Evolutionary conservation across 164 flowering plant species (phyloP), one percentile per base, ranked within the genome.

Genomic region (Umbellularia californica): DNA sequence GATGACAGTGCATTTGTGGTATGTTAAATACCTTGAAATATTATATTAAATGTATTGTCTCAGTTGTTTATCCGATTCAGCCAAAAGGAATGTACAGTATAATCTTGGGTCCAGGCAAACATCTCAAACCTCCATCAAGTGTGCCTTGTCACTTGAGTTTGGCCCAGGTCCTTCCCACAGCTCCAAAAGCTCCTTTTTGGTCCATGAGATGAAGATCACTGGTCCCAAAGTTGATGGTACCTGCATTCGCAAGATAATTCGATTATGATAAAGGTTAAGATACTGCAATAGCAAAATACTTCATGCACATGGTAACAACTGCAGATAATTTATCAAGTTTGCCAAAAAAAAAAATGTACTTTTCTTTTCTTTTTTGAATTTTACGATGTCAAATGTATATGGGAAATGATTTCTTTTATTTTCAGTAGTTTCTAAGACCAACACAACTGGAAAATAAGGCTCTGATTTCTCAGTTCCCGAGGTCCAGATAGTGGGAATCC

Each of bases 141-240:
- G 92, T 50, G 74, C 79, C 76, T 90, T 94, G 50, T 90, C 90
- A 23, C 79, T 87, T 51, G 70, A 24, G 75, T 72, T 78, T 20
- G 80, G 82, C 70, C 58, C 35, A 10, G 81, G 74, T 80, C 97
- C 98, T 79, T 95, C 97, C 99, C 98, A 95, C 6, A 95, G 73
- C 79, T 92, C 95, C 20, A 33, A 22, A 11, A 93, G 85, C 58
- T 95, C 98, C 71, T 85, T 88, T 81, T 92, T 87, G 24, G 76
- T 51, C 97, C 95, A 92, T 41, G 99, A 87, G 72, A 89, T 63
- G 63, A 89, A 65, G 67, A 95, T 50, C n/a, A 93, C 80, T 0
- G 97, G 98, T 55, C 97, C 98, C 65, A 95, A 74, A 5, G 99
- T 95, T 28, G 92, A 90, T 2, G 99, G 99, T 71, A 95, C 99